Percentiles rank a stretch among this genome's conserved stretches.
phyloP scores from a whole-genome alignment of 2,329 filamentous ascomycete genomes.

The Phaeophleospora eucalypticola region DNA sequence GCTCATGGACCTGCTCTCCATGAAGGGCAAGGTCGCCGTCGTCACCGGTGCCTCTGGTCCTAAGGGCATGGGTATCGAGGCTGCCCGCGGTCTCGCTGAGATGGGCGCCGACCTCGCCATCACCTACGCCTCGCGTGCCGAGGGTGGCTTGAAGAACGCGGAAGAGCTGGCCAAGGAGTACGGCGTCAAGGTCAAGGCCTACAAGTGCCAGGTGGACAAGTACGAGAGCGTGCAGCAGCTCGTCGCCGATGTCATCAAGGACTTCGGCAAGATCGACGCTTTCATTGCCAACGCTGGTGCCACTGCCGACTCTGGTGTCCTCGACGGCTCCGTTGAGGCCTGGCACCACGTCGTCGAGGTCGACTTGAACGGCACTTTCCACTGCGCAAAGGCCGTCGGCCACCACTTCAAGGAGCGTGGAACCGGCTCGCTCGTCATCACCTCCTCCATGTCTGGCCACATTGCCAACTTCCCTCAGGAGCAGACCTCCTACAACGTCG shows the following conservation, averaged over 20 bases:
- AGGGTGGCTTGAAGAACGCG: conserved; percentile 63
- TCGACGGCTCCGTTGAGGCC: conserved; percentile 67
- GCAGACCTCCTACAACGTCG: conserved; percentile 62
- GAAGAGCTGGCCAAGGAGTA: conserved; percentile 57
- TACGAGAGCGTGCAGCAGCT: conserved; percentile 55
- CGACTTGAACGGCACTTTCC: conserved; percentile 80
- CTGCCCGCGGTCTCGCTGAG: conserved; percentile 61
- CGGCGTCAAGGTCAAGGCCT: conserved; percentile 63
- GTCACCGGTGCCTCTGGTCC: conserved; percentile 56
- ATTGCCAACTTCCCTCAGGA: conserved; percentile 80
- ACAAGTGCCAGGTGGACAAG: conserved; percentile 60
- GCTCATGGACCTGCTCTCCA: conserved; percentile 54
- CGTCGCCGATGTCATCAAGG: conserved; percentile 57
- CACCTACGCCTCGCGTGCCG: conserved; percentile 61
- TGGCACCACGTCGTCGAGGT: conserved; percentile 75
- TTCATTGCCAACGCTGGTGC: conserved; percentile 68
- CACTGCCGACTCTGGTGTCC: conserved; percentile 63
- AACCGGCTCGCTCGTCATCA: conserved; percentile 62
- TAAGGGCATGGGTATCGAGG: conserved; percentile 64
- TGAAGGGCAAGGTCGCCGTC: conserved; percentile 53
- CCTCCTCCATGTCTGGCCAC: conserved; percentile 71
- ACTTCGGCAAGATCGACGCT: conserved; percentile 67
- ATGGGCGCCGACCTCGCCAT: conserved; percentile 62
- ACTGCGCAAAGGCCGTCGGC: conserved; percentile 86
- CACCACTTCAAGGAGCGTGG: conserved; percentile 67